Evolutionary conservation across 208 protist genomes (phyloP).

Genomic region (Trypanosoma caninum): DNA sequence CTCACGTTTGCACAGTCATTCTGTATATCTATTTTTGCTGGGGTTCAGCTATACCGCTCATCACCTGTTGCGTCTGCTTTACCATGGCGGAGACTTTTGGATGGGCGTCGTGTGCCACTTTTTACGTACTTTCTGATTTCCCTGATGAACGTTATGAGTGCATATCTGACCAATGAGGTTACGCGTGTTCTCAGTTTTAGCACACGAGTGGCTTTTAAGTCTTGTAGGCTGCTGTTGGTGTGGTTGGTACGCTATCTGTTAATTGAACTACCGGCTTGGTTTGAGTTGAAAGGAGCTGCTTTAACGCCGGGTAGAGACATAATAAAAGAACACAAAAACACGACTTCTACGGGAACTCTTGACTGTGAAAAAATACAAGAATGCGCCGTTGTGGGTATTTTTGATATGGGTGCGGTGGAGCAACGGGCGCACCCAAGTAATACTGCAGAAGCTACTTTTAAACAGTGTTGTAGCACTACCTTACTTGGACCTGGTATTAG

Average conservation of each 20-base stretch:
- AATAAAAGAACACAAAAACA: background rate
- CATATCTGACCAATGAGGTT: constrained; percentile 46
- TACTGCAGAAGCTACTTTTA: too few relatives aligned
- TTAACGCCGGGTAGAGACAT: background rate
- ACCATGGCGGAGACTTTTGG: constrained; percentile 8
- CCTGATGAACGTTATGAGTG: constrained; percentile 33
- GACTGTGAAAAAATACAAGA: too few relatives aligned
- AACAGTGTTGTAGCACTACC: too few relatives aligned
- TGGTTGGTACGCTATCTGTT: constrained; percentile 29
- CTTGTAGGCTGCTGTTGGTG: constrained; percentile 54
- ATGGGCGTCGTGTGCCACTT: constrained; percentile 26
- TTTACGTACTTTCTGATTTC: constrained; percentile 43
- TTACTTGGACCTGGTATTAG: too few relatives aligned
- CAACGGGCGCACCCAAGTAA: too few relatives aligned
- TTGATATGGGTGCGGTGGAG: too few relatives aligned
- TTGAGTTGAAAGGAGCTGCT: background rate
- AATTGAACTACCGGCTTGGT: constrained; percentile 22
- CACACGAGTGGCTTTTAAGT: constrained; percentile 66
- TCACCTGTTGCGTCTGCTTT: background rate
- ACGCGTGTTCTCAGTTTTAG: constrained; percentile 46
- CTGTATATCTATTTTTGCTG: constrained; percentile 28
- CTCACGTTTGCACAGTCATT: constrained; percentile 39
- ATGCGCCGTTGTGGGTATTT: too few relatives aligned
- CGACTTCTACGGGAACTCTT: too few relatives aligned
- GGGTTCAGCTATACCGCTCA: constrained; percentile 16